A percentile compares a stretch with the other conserved stretches of the same genome.
phyloP scores from a whole-genome alignment of 2,329 filamentous ascomycete species.

The Akanthomyces dipterigenus region DNA sequence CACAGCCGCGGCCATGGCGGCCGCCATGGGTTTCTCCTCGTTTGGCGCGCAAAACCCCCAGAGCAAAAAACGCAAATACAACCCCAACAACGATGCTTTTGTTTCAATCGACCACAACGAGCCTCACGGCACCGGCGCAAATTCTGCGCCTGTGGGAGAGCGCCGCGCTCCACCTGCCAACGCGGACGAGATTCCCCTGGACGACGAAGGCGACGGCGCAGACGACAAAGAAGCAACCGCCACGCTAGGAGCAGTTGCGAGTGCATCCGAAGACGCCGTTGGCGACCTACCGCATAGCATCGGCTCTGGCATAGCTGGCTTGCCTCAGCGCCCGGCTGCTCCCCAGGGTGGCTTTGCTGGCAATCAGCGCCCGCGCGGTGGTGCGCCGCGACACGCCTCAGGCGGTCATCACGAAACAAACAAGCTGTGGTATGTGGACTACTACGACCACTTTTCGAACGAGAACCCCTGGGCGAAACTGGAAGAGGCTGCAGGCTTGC shows the following conservation, averaged over 20 bases:
- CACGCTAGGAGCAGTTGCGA: neutral
- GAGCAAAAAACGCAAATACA: constrained; percentile 62
- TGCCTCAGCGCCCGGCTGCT: constrained; percentile 27
- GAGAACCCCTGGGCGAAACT: constrained; percentile 65
- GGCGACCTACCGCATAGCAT: constrained; percentile 20
- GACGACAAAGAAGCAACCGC: neutral
- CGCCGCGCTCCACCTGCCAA: constrained; percentile 23
- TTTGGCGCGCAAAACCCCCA: constrained; percentile 53
- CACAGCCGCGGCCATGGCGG: constrained; percentile 51
- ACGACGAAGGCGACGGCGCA: constrained; percentile 24
- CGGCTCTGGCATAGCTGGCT: constrained; percentile 26
- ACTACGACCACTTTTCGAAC: constrained; percentile 63
- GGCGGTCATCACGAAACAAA: constrained; percentile 10
- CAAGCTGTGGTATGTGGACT: constrained; percentile 54
- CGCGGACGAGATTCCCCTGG: constrained; percentile 39
- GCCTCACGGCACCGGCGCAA: constrained; percentile 28
- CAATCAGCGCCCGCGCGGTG: constrained; percentile 21
- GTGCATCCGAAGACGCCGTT: neutral
- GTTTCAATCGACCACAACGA: constrained; percentile 19
- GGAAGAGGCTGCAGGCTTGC: constrained; percentile 40
- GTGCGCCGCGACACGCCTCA: constrained; percentile 11
- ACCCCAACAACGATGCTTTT: constrained; percentile 47
- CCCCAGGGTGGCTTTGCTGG: constrained; percentile 8
- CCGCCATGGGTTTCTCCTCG: constrained; percentile 65
- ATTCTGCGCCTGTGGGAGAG: constrained; percentile 29